A percentile compares a stretch with the other conserved stretches of the same genome.
Conservation (phyloP, 2,329 filamentous ascomycete genomes). For the Colletotrichum sp. region DNA sequence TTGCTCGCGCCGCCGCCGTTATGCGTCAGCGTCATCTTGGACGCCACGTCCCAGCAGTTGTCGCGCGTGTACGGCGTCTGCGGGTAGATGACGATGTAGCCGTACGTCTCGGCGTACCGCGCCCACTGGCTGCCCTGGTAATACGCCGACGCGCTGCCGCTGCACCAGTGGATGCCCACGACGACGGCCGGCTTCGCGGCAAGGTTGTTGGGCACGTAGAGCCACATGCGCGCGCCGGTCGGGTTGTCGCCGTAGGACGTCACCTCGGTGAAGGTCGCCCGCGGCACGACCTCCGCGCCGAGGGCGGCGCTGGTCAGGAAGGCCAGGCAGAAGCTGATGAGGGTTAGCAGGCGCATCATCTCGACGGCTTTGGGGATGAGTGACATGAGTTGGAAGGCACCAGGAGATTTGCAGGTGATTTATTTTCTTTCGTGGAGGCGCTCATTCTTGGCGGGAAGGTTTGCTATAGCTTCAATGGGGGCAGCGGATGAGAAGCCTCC, state of each 20-base stretch:
- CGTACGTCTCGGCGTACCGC: conserved; percentile 56
- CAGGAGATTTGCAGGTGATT: not conserved
- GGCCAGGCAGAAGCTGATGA: not conserved
- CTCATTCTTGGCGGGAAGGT: not conserved
- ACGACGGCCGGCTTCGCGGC: conserved; percentile 52
- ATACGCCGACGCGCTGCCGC: conserved; percentile 56
- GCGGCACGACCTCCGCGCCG: conserved; percentile 18
- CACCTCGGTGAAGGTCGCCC: conserved; percentile 21
- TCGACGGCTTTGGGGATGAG: not conserved
- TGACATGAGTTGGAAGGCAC: not conserved
- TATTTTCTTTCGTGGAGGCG: not conserved
- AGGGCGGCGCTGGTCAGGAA: not conserved
- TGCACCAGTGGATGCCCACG: conserved; percentile 63
- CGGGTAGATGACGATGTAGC: conserved; percentile 59
- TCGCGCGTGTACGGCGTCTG: conserved; percentile 37
- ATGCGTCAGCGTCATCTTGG: conserved; percentile 51
- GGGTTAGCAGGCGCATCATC: not conserved
- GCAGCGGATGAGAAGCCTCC: conserved; percentile 5
- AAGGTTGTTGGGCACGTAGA: conserved; percentile 41
- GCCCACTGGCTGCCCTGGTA: conserved; percentile 54
- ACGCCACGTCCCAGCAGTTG: conserved; percentile 66
- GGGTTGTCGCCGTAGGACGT: conserved; percentile 20
- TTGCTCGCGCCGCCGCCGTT: conserved; percentile 56
- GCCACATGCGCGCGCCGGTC: conserved; percentile 19
- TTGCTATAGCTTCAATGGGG: not conserved